Percentiles rank a stretch among this genome's conserved stretches.
phyloP scores from a whole-genome alignment of 345 rosid species.

The Ceriops decandra region DNA sequence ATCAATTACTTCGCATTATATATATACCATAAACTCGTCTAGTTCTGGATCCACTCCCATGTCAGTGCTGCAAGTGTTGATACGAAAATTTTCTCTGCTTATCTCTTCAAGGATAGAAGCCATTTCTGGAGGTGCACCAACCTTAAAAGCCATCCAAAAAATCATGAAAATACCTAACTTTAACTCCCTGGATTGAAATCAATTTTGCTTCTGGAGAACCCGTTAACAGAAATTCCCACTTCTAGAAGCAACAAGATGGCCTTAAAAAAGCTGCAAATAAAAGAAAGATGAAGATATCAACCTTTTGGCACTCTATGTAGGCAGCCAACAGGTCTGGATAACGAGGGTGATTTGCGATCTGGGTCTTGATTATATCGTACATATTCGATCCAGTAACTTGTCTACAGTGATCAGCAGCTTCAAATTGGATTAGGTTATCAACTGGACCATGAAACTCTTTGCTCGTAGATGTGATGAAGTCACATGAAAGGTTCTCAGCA shows the following conservation, averaged over 20 bases:
- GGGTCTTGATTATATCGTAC: conserved; percentile 50
- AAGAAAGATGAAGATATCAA: neutral
- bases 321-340: conserved; percentile 59
- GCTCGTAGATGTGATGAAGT: conserved; percentile 5
- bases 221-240: neutral
- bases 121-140: conserved; percentile 58
- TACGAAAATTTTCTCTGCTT: conserved; percentile 29
- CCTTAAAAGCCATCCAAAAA: conserved; percentile 24
- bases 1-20: neutral
- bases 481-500: conserved; percentile 15
- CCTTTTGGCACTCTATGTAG: conserved; percentile 60
- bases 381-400: conserved; percentile 28
- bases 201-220: neutral
- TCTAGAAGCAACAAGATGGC: neutral
- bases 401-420: conserved; percentile 8
- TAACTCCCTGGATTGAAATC: neutral
- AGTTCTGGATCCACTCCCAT: conserved; percentile 66
- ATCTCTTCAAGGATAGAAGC: conserved; percentile 49
- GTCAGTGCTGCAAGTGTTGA: conserved; percentile 19
- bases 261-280: neutral
- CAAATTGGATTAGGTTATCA: conserved; percentile 24
- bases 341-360: conserved; percentile 60
- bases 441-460: conserved; percentile 19
- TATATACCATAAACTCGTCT: conserved; percentile 59
- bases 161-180: neutral